phyloP scores from a whole-genome alignment of 306 rosid species.

The Dicorynia guianensis region DNA sequence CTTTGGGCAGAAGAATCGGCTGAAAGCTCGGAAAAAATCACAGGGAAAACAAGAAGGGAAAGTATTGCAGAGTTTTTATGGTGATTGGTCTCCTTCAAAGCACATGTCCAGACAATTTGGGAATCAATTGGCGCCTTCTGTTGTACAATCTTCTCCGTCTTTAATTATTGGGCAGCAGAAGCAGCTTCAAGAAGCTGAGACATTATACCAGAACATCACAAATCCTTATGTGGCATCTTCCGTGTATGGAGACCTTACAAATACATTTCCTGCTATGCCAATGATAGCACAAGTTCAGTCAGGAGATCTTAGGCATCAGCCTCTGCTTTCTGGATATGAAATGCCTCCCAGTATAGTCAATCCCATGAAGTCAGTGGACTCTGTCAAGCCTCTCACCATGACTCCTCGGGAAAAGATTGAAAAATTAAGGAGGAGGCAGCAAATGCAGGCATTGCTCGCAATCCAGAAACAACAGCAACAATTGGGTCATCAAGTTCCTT shows the following conservation, averaged over 20 bases:
- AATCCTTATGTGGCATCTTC: slow-evolving; percentile 60
- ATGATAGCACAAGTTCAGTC: slow-evolving; percentile 63
- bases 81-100: slow-evolving; percentile 65
- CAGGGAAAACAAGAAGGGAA: slow-evolving; percentile 58
- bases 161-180: slow-evolving; percentile 55
- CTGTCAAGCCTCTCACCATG: slow-evolving; percentile 69
- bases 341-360: slow-evolving; percentile 49
- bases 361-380: slow-evolving; percentile 51
- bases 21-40: slow-evolving; percentile 55
- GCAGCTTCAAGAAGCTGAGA: slow-evolving; percentile 62
- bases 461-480: slow-evolving; percentile 82
- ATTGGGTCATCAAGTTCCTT: slow-evolving; percentile 65
- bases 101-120: slow-evolving; percentile 56
- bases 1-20: slow-evolving; percentile 51
- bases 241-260: slow-evolving; percentile 55
- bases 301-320: slow-evolving; percentile 58
- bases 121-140: slow-evolving; percentile 60
- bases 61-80: slow-evolving; percentile 53
- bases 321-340: slow-evolving; percentile 53
- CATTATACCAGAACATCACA: slow-evolving; percentile 60
- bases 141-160: slow-evolving; percentile 60
- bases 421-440: slow-evolving; percentile 92
- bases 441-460: slow-evolving; percentile 97
- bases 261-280: slow-evolving; percentile 66
- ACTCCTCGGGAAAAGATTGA: slow-evolving; percentile 96